Conservation (phyloP, 2,329 filamentous ascomycete species). For the Tolypocladium tropicale region DNA sequence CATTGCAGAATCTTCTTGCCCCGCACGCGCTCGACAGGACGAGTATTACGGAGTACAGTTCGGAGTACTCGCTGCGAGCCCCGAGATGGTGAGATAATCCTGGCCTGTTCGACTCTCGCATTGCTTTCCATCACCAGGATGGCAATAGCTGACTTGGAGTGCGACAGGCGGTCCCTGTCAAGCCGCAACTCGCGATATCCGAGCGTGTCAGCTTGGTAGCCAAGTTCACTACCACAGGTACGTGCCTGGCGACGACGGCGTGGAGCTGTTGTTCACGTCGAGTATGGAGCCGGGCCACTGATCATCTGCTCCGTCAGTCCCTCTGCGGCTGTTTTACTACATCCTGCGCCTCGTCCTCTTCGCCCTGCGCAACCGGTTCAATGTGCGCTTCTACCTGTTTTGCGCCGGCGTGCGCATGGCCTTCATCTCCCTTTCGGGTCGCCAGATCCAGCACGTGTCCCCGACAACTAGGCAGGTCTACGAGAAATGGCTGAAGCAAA, state of each 20-base stretch:
- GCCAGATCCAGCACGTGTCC: constrained; percentile 12
- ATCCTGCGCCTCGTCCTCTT: constrained; percentile 6
- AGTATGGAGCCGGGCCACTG: background rate
- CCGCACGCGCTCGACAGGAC: background rate
- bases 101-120: background rate
- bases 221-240: constrained; percentile 8
- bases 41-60: background rate
- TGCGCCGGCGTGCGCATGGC: constrained; percentile 9
- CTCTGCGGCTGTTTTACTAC: constrained; percentile 4
- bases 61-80: too few relatives aligned
- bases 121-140: background rate
- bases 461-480: constrained; percentile 11
- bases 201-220: constrained; percentile 7
- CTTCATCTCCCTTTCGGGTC: constrained; percentile 10
- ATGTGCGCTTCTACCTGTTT: constrained; percentile 4
- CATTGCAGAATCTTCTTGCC: too few relatives aligned
- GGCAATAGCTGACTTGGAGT: background rate
- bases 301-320: constrained; percentile 3
- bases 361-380: constrained; percentile 8
- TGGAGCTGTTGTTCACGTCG: too few relatives aligned
- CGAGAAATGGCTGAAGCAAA: constrained; percentile 11
- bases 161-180: constrained; percentile 1
- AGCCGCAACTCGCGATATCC: constrained; percentile 10
- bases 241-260: background rate
- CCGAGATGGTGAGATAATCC: background rate